Conservation (phyloP, 352 stramenopile genomes). For the Globisporangium splendens region DNA sequence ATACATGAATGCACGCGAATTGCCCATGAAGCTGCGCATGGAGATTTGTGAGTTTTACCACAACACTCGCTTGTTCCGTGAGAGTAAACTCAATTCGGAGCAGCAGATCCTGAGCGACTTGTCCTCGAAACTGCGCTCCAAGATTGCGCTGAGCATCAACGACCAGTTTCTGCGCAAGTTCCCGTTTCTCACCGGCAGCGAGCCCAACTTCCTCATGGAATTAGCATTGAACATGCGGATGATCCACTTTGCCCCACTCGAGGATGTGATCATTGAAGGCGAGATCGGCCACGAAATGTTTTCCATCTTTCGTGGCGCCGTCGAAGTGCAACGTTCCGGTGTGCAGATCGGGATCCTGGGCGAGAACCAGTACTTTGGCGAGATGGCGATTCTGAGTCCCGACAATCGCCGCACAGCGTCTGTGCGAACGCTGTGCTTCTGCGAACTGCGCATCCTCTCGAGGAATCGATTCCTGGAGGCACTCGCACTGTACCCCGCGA, state of each 20-base stretch:
- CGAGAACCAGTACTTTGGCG: conserved; percentile 82
- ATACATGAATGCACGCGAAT: conserved; percentile 75
- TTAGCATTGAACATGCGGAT: conserved; percentile 80
- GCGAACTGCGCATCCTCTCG: conserved; percentile 76
- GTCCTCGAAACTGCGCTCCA: conserved; percentile 68
- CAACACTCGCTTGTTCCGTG: conserved; percentile 67
- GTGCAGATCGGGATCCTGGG: conserved; percentile 63
- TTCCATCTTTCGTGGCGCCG: conserved; percentile 78
- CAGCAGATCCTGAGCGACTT: conserved; percentile 67
- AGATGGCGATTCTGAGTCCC: conserved; percentile 80
- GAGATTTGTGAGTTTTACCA: conserved; percentile 84
- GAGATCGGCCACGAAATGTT: conserved; percentile 86
- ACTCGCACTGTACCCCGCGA: conserved; percentile 63
- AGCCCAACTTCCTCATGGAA: conserved; percentile 84
- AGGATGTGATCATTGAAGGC: conserved; percentile 78
- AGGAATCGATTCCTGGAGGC: conserved; percentile 76
- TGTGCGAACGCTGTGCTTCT: conserved; percentile 77
- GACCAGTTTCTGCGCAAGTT: conserved; percentile 81
- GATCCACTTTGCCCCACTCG: conserved; percentile 72
- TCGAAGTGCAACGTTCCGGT: conserved; percentile 60
- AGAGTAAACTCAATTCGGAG: conserved; percentile 71
- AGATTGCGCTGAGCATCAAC: conserved; percentile 80
- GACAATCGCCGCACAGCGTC: conserved; percentile 70
- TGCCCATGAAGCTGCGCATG: conserved; percentile 67
- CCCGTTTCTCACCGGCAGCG: conserved; percentile 71